Conservation (phyloP, 2,329 filamentous ascomycete species). For the Ophiostoma novo-ulmi region DNA sequence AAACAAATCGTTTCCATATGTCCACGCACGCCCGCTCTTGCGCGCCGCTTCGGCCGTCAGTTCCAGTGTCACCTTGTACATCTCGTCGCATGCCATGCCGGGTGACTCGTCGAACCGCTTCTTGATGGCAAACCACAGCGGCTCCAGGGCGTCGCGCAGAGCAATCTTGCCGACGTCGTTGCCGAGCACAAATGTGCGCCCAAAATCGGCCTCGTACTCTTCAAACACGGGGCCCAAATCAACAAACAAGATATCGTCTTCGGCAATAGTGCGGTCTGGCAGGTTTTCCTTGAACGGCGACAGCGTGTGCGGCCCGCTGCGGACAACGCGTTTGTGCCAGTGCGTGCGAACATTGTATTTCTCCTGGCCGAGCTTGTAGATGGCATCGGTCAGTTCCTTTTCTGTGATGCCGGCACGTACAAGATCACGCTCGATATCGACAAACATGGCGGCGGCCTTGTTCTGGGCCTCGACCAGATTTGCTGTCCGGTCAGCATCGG, state of each 20-base stretch:
- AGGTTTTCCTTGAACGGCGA: conserved; percentile 19
- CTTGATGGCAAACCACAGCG: conserved; percentile 21
- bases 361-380: conserved; percentile 19
- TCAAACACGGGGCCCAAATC: conserved; percentile 20
- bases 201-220: conserved; percentile 22
- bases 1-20: conserved; percentile 17
- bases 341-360: conserved; percentile 20
- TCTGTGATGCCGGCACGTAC: conserved; percentile 18
- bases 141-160: conserved; percentile 18
- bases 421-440: conserved; percentile 17
- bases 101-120: conserved; percentile 12
- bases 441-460: conserved; percentile 19
- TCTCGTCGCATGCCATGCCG: conserved; percentile 14
- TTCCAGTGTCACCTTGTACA: conserved; percentile 10
- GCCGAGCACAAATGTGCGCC: conserved; percentile 20
- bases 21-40: conserved; percentile 11
- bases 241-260: conserved; percentile 19
- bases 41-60: conserved; percentile 9
- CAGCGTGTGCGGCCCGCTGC: conserved; percentile 20
- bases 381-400: conserved; percentile 11
- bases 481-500: conserved; percentile 11
- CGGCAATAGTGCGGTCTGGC: conserved; percentile 13
- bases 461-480: conserved; percentile 19
- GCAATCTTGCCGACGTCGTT: conserved; percentile 17
- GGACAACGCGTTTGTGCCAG: conserved; percentile 20